Percentiles rank a stretch among this genome's conserved stretches.
These are phyloP conservation scores for Aspergillus egyptiacus DNA, from an alignment of 495 filamentous ascomycete species.

Conservation along the genomic window DNA sequence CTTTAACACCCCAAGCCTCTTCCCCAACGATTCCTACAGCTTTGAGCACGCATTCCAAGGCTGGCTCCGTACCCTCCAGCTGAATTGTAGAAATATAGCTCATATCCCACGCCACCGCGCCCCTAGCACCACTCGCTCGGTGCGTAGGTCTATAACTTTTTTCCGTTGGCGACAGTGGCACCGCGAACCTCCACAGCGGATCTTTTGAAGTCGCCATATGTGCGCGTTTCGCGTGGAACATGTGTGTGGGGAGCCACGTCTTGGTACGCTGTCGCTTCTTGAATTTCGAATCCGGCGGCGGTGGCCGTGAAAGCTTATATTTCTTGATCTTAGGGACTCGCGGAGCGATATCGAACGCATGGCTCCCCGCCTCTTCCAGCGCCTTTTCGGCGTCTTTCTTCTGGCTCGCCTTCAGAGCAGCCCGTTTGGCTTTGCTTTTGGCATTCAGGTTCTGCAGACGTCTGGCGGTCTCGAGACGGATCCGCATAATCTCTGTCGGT, in stretches of 20 bases:
- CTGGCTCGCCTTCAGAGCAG: constrained; percentile 28
- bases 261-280: constrained; percentile 83
- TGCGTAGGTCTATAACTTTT: constrained; percentile 88
- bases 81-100: constrained; percentile 89
- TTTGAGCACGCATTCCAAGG: constrained; percentile 58
- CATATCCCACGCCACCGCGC: constrained; percentile 82
- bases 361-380: constrained; percentile 30
- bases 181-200: constrained; percentile 81
- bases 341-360: constrained; percentile 37
- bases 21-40: constrained; percentile 52
- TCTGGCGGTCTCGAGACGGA: constrained; percentile 79
- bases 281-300: constrained; percentile 62
- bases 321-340: constrained; percentile 65
- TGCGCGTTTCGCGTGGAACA: constrained; percentile 90
- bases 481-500: constrained; percentile 60
- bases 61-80: constrained; percentile 60
- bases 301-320: constrained; percentile 61
- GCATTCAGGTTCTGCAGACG: constrained; percentile 58
- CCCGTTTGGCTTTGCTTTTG: constrained; percentile 47
- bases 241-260: constrained; percentile 89
- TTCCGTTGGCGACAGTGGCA: constrained; percentile 76
- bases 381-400: constrained; percentile 29
- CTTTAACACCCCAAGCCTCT: constrained; percentile 53
- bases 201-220: constrained; percentile 73
- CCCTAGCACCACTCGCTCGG: constrained; percentile 63